Evolutionary conservation across 148 eudicot species (phyloP), one percentile per base, ranked within the genome.

Genomic region (Persicaria maculosa): DNA sequence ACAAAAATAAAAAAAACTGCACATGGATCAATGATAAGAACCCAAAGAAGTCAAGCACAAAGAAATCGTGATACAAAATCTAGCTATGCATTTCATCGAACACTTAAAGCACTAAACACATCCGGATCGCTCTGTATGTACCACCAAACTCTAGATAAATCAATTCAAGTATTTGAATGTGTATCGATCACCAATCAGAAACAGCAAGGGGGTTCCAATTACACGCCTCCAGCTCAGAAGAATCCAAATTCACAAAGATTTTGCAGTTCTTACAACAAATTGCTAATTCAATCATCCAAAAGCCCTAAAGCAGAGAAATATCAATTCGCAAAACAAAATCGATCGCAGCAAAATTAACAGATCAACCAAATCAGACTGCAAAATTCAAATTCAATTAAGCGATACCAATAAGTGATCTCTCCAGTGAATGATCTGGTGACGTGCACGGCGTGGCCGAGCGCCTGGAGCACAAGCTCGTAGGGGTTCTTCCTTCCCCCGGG

Each of bases 381-480:
- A 36, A 64, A 5, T 14, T 45, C 36, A 65, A 48, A 65, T 12
- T 11, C 7, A 12, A 43, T 9, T 9, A 4, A 40, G 46, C 70
- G 6, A 0, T 81, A 88, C 96, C 96, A 90, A 77, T 70, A 90
- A 10, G 83, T 68, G 48, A 90, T 85, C 75, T 88, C 84, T 50
- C 83, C 85, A 11, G 90, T 46, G 17, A 19, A 25, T 44, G 79
- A 71, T 47, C 44, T 71, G 45, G 75, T 78, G 7, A 87, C 85
- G 62, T 81, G 74, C 73, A 88, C 72, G 9, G 90, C 96, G 68
- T 88, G 92, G 16, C 92, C 96, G 73, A 90, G 55, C 45, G 78
- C 75, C 17, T 88, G 88, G 70, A 90, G 79, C 77, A 85, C 84
- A 12, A 74, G 77, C 68, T 74, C 73, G 74, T 84, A 72, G 17